Base-by-base conservation (phyloP, 192 early-diverging fungal species). In the Coemansia sp. region DNA sequence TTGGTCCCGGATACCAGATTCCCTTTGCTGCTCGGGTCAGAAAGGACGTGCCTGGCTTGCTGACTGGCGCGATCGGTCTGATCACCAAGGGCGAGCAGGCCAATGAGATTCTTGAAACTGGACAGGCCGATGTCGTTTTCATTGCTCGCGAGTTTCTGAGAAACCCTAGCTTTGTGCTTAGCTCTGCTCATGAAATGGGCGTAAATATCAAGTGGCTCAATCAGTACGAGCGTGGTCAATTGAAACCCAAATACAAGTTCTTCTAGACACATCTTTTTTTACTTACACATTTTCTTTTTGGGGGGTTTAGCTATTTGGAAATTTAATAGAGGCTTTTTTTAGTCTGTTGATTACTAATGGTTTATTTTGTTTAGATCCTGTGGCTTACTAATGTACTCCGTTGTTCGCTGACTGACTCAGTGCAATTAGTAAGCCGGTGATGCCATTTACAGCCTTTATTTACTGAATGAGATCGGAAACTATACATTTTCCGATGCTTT, bases 91-190 rank as follows among this genome's bases (percentile, higher is more conserved):
- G 81, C 9, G 22, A 71, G 4, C 80, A 87, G 42, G 91, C 90
- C 1, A 85, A 94, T 23, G 74, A 73, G 3, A 82, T 93, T n/a
- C 48, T 95, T 30, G 48, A 82, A n/a, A 54, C 62, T 1, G 84
- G 82, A 2, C 62, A 82, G 51, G 91, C 93, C 0, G 90, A 94
- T 69, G 51, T 86, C 10, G 72, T 94, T 3, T 73, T 87, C 2
- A 53, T 86, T 16, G 93, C 69, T 22, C 81, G 91, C 35, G 77
- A 79, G 20, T 88, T 86, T 61, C 67, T 93, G 67, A 64, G 84
- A 34, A 80, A 94, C 60, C 76, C 87, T 27, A 64, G 46, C 22
- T 92, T 83, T 81, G 85, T 80, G 9, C 34, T 86, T 27, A 73
- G 78, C 16, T 86, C 89, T 32, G 91, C 86, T 28, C 24, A 71